Evolutionary conservation across 371 early-diverging fungal genomes (phyloP).

Genomic region (Actinomucor elegans): DNA sequence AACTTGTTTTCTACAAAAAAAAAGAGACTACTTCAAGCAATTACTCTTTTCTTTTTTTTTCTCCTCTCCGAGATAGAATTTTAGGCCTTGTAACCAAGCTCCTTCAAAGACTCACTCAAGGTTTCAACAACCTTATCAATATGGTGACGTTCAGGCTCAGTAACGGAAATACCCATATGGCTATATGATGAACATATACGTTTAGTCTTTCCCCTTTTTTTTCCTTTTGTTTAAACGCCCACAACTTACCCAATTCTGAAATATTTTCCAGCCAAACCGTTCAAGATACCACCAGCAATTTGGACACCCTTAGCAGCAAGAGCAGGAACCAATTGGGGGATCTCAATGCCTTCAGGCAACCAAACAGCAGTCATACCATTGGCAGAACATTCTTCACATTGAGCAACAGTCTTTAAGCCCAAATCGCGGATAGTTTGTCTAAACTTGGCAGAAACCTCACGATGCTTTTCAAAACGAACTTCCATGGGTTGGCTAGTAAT

Average conservation of each 20-base stretch:
- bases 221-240: background rate
- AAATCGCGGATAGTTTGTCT: slow-evolving; percentile 66
- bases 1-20: too few relatives aligned
- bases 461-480: slow-evolving; percentile 69
- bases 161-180: slow-evolving; percentile 92
- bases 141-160: slow-evolving; percentile 71
- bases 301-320: slow-evolving; percentile 81
- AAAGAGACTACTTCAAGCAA: too few relatives aligned
- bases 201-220: background rate
- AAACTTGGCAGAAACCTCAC: slow-evolving; percentile 69
- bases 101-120: slow-evolving; percentile 67
- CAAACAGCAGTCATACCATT: slow-evolving; percentile 95
- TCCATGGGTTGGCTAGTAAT: slow-evolving; percentile 72
- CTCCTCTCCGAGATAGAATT: too few relatives aligned
- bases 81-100: slow-evolving; percentile 52
- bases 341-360: slow-evolving; percentile 84
- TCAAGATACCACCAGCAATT: slow-evolving; percentile 92
- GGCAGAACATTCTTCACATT: slow-evolving; percentile 68
- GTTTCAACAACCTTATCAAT: slow-evolving; percentile 76
- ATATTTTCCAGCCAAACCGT: slow-evolving; percentile 84
- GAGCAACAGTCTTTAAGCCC: slow-evolving; percentile 79
- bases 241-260: slow-evolving; percentile 84
- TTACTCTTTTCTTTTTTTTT: too few relatives aligned
- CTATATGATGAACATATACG: slow-evolving; percentile 35
- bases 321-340: slow-evolving; percentile 76